Base-by-base conservation (phyloP, 1,284 basidiomycete species). In the Tranzscheliella williamsii region DNA sequence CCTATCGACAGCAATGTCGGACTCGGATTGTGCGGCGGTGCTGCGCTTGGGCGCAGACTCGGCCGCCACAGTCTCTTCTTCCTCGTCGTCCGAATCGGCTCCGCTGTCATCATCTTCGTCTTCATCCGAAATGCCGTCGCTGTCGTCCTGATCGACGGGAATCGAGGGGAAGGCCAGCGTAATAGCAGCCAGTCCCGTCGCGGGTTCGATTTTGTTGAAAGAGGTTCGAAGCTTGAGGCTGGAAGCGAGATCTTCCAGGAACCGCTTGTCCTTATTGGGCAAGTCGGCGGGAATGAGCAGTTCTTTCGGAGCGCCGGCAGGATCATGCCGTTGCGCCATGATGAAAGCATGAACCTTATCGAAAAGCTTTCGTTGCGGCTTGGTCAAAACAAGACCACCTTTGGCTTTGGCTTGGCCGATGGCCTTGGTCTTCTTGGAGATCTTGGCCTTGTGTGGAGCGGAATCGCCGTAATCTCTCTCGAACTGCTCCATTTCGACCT, bases 401-500 rank as follows among this genome's bases (percentile, higher is more conserved):
- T 87, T 85, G 45, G 88, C 86, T 73, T 92, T 88, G 3, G 88
- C 87, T 63, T 86, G 83, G 84, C 85, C 84, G 21, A 86, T 85
- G 30, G 87, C 83, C 56, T 85, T 84, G 61, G 87, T 85, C 69
- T 87, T 84, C 44, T 68, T 68, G 22, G 66, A 64, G 17, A 72
- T 63, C 37, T 78, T 75, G 49, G 57, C 72, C 47, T 67, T 68
- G 26, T 58, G 54, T 13, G 42, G 54, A 68, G 87, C 90, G 58
- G 85, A 69, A 77, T 96, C 93, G 7, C 87, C 85, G 66, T 88
- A 89, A 73, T 95, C 91, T 79, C 86, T 87, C 81, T 94, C 87
- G 61, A 95, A 97, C 6, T 90, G 83, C 55, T 93, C 90, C 55
- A 84, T 82, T 79, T 99, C 95, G 82, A 90, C 91, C 8, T 84